Base-by-base conservation (phyloP, 1,139 yeast species). In the Suhomyces ambrosiae region DNA sequence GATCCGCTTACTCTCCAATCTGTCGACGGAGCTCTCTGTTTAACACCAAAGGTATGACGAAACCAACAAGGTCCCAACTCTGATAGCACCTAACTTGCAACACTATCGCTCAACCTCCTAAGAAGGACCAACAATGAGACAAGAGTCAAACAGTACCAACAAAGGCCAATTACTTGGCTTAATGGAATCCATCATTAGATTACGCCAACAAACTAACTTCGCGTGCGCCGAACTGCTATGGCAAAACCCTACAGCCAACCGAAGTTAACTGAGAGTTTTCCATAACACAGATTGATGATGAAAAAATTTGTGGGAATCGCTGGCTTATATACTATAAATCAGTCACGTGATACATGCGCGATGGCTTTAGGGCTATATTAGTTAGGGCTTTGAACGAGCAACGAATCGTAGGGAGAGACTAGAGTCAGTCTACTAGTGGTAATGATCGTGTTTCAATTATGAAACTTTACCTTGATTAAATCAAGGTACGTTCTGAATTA, bases 21-120 rank as follows among this genome's bases (percentile, higher is more conserved):
- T 78, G 88, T 83, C 88, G 85, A 77, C 87, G 86, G 89, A 86
- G 89, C 86, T 63, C 83, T 78, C 89, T 82, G 89, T 74, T 74
- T 65, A 71, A 80, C 54, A 60, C 48, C 41, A 13, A 50, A 44
- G 60, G 58, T 56, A 40, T 39, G 40, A 48, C 42, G 47, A 42
- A 11, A 27, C 35, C 39, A 37, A 34, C 35, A 33, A 32, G 30
- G 52, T 40, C 42, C 41, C 46, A 44, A 53, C 48, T 52, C 42
- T 52, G 41, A 44, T 38, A 46, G 57, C 60, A 47, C 58, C 66
- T 56, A 48, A 56, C 46, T 44, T 30, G 42, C 38, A 24, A 27
- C 33, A 31, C 16, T 31, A 46, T 67, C 74, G 82, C 83, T 79
- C 79, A 74, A 76, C 81, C 74, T 69, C 73, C 62, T 50, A 54